Base-by-base conservation (phyloP, 306 rosid genomes). In the Cicer yamashitae region DNA sequence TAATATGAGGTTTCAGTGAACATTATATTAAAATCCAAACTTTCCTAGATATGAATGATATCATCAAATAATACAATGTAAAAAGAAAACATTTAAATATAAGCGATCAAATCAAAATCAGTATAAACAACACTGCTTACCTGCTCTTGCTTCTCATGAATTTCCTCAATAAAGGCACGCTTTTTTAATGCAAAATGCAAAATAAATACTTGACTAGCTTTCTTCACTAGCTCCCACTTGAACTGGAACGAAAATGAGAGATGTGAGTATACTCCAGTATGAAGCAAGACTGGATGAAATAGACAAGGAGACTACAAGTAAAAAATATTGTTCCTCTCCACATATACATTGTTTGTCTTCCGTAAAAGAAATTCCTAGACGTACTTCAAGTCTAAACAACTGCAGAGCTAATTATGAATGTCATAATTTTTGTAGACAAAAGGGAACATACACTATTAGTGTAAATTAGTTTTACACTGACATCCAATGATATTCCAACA, bases 121-220 rank as follows among this genome's bases (percentile, higher is more conserved):
- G 30, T 74, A 77, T 45, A 53, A 60, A 54, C 10, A 80, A 43
- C 10, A 60, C 25, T 13, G 46, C 43, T 60, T 44, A 92, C 99
- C 98, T 96, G 99, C 68, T 96, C 99, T 79, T 96, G 99, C 86
- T 96, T 96, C 88, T 88, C 99, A 0, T 90, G 92, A 84, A 96
- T 96, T 84, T 96, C 99, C 86, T 92, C 98, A 1, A 96, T 82
- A 79, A 96, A 80, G 9, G 79, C 96, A 48, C 99, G 96, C 58
- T 88, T 96, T 90, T 96, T 96, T 88, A 96, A 76, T 1, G 96
- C 87, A 22, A 96, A 96, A 89, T 92, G 99, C 86, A 96, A 84
- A 78, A 84, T 90, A 80, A 96, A 88, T 61, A 96, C 93, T 71
- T 96, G 99, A 57, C 94, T 82, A 60, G 99, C 96, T 82, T 92